Evolutionary conservation across 2,329 filamentous ascomycete genomes (phyloP).

Genomic region (Aaosphaeria arxii): DNA sequence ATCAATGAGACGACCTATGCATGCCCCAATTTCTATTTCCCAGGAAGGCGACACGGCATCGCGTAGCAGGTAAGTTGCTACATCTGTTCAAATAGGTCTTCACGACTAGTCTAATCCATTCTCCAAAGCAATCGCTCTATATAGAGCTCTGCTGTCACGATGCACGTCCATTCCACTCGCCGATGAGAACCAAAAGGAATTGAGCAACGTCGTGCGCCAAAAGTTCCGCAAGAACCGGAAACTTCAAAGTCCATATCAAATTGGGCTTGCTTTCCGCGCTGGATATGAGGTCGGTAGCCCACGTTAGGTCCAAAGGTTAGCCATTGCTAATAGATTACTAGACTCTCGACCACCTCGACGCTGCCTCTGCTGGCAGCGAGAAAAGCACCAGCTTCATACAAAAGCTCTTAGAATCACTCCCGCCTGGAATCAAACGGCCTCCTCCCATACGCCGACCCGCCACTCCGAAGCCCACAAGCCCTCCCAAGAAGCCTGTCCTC

Average conservation of each 20-base stretch:
- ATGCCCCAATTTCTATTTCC: conserved; percentile 47
- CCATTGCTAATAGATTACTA: conserved; percentile 3
- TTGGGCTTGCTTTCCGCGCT: conserved; percentile 60
- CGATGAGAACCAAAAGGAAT: conserved; percentile 47
- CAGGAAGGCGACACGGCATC: conserved; percentile 48
- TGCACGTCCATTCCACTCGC: conserved; percentile 54
- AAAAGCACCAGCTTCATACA: conserved; percentile 17
- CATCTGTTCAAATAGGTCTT: background rate
- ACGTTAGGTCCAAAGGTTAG: too few relatives aligned
- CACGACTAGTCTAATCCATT: background rate
- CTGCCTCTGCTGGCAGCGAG: conserved; percentile 31
- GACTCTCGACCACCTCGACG: conserved; percentile 45
- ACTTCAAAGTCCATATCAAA: conserved; percentile 58
- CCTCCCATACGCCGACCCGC: conserved; percentile 5
- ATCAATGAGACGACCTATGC: conserved; percentile 23
- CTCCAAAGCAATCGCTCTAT: conserved; percentile 63
- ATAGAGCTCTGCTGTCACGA: conserved; percentile 64
- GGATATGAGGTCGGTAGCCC: conserved; percentile 60
- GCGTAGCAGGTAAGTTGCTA: conserved; percentile 47
- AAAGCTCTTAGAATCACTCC: conserved; percentile 37
- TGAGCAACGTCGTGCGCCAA: conserved; percentile 59
- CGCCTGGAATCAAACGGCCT: conserved; percentile 32
- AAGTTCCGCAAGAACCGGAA: conserved; percentile 61
- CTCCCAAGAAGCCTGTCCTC: conserved; percentile 44
- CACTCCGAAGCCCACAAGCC: conserved; percentile 13